phyloP scores from a whole-genome alignment of 257 asterid species.

The Nicotiana attenuata region DNA sequence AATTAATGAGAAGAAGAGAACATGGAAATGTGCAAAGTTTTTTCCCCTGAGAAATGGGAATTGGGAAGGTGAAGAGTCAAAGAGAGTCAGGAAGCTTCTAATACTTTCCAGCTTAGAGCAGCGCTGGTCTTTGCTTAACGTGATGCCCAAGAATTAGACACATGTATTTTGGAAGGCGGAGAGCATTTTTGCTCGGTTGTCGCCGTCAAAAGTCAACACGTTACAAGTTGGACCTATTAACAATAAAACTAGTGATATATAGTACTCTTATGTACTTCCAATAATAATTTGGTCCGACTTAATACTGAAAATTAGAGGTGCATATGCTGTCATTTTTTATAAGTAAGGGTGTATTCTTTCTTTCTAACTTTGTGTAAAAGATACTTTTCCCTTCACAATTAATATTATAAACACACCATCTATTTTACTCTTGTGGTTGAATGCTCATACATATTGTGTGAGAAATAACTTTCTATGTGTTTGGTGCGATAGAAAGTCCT shows the following conservation, averaged over 20 bases:
- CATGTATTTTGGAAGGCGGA: background rate
- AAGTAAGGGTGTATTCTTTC: too few species aligned
- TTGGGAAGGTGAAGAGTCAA: background rate
- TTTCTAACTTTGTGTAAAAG: too few species aligned
- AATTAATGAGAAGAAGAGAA: background rate
- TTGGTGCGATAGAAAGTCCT: too few species aligned
- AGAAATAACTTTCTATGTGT: too few species aligned
- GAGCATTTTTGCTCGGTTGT: background rate
- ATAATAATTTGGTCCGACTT: background rate
- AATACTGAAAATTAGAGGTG: background rate
- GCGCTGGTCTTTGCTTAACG: constrained; percentile 3
- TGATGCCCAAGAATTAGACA: background rate
- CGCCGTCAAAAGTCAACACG: background rate
- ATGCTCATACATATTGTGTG: too few species aligned
- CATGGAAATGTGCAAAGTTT: background rate
- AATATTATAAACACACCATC: too few species aligned
- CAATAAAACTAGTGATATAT: background rate
- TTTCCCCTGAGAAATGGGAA: background rate
- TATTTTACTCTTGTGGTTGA: too few species aligned
- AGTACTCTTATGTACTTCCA: background rate
- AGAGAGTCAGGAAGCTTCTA: background rate
- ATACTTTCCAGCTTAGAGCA: background rate
- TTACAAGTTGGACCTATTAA: background rate
- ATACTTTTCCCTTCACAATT: too few species aligned
- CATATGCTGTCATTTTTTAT: too few species aligned